phyloP scores from a whole-genome alignment of 495 filamentous ascomycete species.

The Pyronema omphalodes region DNA sequence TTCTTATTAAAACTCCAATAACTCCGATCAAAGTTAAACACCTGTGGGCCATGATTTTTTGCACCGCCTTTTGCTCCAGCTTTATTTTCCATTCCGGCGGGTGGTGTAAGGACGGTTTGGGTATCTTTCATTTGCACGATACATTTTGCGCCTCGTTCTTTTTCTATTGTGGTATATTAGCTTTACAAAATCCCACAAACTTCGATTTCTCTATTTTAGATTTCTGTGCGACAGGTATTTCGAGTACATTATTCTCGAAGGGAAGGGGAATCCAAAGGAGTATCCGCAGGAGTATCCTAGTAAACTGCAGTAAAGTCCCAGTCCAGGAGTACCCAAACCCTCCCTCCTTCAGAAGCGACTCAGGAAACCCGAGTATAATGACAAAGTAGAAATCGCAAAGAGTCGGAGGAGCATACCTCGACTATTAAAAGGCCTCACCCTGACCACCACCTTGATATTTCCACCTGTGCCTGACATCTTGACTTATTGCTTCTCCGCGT shows the following conservation, averaged over 20 bases:
- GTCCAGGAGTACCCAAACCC: too few species aligned
- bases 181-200: constrained; percentile 2
- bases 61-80: constrained; percentile 38
- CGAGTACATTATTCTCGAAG: too few species aligned
- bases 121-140: constrained; percentile 88
- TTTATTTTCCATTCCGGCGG: constrained; percentile 36
- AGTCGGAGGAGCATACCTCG: constrained; percentile 44
- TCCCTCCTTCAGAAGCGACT: too few species aligned
- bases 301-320: too few species aligned
- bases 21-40: constrained; percentile 87
- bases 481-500: too few species aligned
- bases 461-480: constrained; percentile 34
- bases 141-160: constrained; percentile 83
- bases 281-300: too few species aligned
- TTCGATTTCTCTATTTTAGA: neutral
- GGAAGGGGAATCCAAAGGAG: too few species aligned
- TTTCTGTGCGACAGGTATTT: too few species aligned
- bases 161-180: constrained; percentile 33
- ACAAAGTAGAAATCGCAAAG: neutral
- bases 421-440: constrained; percentile 76
- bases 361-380: too few species aligned
- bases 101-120: constrained; percentile 74
- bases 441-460: constrained; percentile 99
- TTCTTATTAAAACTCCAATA: constrained; percentile 93
- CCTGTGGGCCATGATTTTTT: constrained; percentile 56